These are phyloP conservation scores for Mycena crocata DNA, from an alignment of 768 basidiomycete species.

Conservation along the genomic window DNA sequence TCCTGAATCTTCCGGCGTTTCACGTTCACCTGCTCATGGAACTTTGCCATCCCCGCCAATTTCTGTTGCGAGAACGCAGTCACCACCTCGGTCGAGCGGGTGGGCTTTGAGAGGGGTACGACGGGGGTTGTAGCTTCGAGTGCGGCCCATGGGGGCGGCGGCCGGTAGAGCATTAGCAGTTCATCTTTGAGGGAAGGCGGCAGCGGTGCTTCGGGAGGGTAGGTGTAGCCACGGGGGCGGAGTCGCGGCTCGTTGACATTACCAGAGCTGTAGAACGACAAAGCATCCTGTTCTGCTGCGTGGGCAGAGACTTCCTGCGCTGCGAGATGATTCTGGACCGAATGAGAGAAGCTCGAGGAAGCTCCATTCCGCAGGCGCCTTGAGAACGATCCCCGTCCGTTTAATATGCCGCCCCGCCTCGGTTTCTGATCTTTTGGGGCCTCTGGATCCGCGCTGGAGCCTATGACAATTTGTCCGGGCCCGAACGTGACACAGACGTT, in stretches of 20 bases:
- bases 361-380: too few relatives aligned
- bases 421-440: too few relatives aligned
- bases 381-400: too few relatives aligned
- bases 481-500: conserved; percentile 27
- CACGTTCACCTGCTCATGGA: conserved; percentile 5
- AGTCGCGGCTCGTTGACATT: neutral
- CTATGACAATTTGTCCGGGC: conserved; percentile 9
- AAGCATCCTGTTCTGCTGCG: neutral
- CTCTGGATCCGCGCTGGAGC: conserved; percentile 20
- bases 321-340: conserved; percentile 23
- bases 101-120: conserved; percentile 3
- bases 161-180: conserved; percentile 49
- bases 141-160: conserved; percentile 50
- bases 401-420: too few relatives aligned
- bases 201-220: conserved; percentile 7
- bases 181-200: conserved; percentile 38
- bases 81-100: neutral
- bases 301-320: conserved; percentile 23
- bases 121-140: conserved; percentile 35
- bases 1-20: conserved; percentile 28
- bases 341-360: too few relatives aligned
- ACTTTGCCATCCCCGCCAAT: conserved; percentile 24
- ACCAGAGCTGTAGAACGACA: conserved; percentile 22
- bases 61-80: conserved; percentile 18
- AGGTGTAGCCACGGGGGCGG: conserved; percentile 22